These are phyloP conservation scores for Piedraia hortae DNA, from an alignment of 2,329 filamentous ascomycete genomes.

Conservation along the genomic window DNA sequence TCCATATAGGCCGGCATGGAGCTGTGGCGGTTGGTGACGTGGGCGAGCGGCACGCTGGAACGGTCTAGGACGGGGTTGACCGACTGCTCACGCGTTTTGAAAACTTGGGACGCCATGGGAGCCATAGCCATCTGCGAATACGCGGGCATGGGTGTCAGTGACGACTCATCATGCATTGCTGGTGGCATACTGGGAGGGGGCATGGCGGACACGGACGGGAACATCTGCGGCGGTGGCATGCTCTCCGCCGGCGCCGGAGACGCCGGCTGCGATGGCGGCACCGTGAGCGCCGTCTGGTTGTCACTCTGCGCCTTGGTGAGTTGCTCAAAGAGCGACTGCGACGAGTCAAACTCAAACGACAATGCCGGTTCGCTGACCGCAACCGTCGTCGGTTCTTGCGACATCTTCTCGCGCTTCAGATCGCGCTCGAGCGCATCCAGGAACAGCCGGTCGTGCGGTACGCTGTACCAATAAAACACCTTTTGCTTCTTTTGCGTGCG, in stretches of 20 bases:
- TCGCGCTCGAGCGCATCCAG: constrained; percentile 92
- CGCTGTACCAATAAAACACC: constrained; percentile 99
- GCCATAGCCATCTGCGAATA: constrained; percentile 49
- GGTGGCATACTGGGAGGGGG: constrained; percentile 14
- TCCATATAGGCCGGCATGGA: constrained; percentile 98
- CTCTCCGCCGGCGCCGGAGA: constrained; percentile 77
- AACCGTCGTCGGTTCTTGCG: constrained; percentile 86
- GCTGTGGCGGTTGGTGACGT: constrained; percentile 70
- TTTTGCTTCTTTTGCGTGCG: constrained; percentile 99
- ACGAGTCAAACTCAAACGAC: constrained; percentile 97
- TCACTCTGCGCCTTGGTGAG: constrained; percentile 97
- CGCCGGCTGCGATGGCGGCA: constrained; percentile 45
- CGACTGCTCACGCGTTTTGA: constrained; percentile 68
- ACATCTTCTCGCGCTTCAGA: constrained; percentile 97
- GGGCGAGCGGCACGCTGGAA: constrained; percentile 60
- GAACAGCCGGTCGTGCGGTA: constrained; percentile 90
- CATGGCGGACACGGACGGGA: constrained; percentile 14
- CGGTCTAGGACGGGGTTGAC: constrained; percentile 58
- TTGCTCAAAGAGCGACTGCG: constrained; percentile 95
- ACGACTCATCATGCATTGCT: constrained; percentile 30
- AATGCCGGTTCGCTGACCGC: constrained; percentile 90
- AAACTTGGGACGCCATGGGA: constrained; percentile 39
- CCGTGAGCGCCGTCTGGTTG: constrained; percentile 71
- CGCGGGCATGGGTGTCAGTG: constrained; percentile 33
- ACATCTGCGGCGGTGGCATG: constrained; percentile 53